Conservation (phyloP, 2,329 filamentous ascomycete species). For the Clathrospora elynae region DNA sequence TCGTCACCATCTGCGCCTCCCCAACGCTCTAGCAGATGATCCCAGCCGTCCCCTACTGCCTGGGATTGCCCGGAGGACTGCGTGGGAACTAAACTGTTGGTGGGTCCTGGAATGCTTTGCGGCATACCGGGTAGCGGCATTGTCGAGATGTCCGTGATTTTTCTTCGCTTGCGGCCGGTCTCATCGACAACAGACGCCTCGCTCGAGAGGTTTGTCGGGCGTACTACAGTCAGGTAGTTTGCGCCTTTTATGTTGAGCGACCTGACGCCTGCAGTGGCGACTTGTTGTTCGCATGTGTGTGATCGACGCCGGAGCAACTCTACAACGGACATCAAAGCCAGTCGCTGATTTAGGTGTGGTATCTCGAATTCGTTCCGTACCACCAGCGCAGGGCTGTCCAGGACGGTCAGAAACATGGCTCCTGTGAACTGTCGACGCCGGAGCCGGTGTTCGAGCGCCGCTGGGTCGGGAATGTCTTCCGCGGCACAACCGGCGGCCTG, state of each 20-base stretch:
- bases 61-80: neutral
- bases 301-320: constrained; percentile 54
- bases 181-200: neutral
- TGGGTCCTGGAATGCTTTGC: neutral
- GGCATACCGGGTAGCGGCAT: neutral
- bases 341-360: constrained; percentile 62
- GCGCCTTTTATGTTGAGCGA: constrained; percentile 1
- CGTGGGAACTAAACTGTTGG: neutral
- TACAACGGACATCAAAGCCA: constrained; percentile 64
- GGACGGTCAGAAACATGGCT: constrained; percentile 63
- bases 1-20: constrained; percentile 5
- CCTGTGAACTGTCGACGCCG: constrained; percentile 69
- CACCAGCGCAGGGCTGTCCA: constrained; percentile 55
- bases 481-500: constrained; percentile 48
- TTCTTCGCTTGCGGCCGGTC: constrained; percentile 10
- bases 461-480: constrained; percentile 55
- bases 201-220: neutral
- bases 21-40: constrained; percentile 42
- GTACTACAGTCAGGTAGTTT: neutral
- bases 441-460: constrained; percentile 60
- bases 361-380: constrained; percentile 58
- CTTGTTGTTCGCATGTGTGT: constrained; percentile 8
- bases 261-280: constrained; percentile 4
- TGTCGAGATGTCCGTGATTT: constrained; percentile 4
- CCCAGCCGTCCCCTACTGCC: constrained; percentile 15